phyloP scores from a whole-genome alignment of 441 rosid genomes.

The Sinapis alba region DNA sequence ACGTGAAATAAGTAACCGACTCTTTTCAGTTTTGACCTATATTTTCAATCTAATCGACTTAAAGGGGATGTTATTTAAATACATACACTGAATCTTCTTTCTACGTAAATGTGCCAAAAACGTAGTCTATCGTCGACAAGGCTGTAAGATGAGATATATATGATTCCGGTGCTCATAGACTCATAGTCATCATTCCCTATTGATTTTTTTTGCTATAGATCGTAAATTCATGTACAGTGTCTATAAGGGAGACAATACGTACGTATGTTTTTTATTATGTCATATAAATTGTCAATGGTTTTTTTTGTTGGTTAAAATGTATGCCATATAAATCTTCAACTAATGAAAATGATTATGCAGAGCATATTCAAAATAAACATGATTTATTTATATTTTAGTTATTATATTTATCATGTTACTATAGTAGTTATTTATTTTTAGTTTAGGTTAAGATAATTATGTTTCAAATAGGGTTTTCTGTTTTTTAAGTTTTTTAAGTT shows the following conservation, averaged over 20 bases:
- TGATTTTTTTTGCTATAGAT: neutral
- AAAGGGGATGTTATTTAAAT: neutral
- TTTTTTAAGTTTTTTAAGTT: too few species aligned
- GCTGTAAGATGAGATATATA: neutral
- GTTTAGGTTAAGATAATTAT: too few species aligned
- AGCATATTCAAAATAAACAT: too few species aligned
- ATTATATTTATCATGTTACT: too few species aligned
- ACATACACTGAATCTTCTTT: neutral
- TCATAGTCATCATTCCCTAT: neutral
- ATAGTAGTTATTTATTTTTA: too few species aligned
- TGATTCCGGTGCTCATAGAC: neutral
- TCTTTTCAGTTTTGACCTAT: neutral
- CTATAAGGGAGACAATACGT: neutral
- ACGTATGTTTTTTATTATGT: neutral
- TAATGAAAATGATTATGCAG: neutral
- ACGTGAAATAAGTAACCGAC: conserved; percentile 25
- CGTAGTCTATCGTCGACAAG: neutral
- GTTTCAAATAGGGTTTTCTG: too few species aligned
- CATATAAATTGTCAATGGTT: neutral
- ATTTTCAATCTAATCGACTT: neutral
- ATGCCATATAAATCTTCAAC: neutral
- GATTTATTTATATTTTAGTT: too few species aligned
- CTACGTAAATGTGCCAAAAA: neutral
- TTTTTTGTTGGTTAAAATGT: neutral
- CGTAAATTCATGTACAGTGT: neutral